Evolutionary conservation across 1,284 basidiomycete species (phyloP), one percentile per base, ranked within the genome.

Genomic region (Pholiota adiposa): DNA sequence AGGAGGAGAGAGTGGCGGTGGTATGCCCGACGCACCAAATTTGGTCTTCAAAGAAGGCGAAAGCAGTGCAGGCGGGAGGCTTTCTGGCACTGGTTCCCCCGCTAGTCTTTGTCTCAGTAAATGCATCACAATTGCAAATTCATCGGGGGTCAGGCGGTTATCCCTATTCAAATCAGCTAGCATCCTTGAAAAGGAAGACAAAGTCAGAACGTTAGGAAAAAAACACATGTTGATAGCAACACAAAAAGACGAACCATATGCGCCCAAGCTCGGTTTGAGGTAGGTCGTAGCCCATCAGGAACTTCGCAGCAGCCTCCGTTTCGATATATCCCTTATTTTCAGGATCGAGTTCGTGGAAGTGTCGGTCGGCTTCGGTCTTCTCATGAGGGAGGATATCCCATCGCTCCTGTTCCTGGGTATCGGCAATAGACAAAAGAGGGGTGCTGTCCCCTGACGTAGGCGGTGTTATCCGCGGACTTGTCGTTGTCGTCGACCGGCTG

Each of bases 51-150:
- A 80, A 2, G 86, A 83, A 0, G 94, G 94, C 4, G 96, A 95
- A 19, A 96, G 77, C 19, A 98, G 79, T 34, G 84, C 83, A 6
- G 73, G 66, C 0, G 96, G 93, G 19, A 98, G 82, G 12, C 80
- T 74, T 0, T 79, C 62, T 0, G 97, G 96, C 16, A 96, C 73
- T 1, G 91, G 87, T 64, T 87, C 87, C 8, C 96, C 97, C 3
- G 85, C 82, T 1, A 96, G 78, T 71, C 89, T 92, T 61, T 83
- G 81, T 70, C 94, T 92, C 69, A 98, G 95, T 51, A 99, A 83
- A 74, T 97, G 87, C 88, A 98, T 89, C 1, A 95, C 96, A 18
- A 99, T 89, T 0, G 95, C 94, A 72, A 99, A 98, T 46, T 94
- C 93, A 56, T 98, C 96, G 38, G 88, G 85, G 34, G 89, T 93